These are phyloP conservation scores for Plenodomus tracheiphilus DNA, from an alignment of 2,329 filamentous ascomycete species.

Conservation along the genomic window DNA sequence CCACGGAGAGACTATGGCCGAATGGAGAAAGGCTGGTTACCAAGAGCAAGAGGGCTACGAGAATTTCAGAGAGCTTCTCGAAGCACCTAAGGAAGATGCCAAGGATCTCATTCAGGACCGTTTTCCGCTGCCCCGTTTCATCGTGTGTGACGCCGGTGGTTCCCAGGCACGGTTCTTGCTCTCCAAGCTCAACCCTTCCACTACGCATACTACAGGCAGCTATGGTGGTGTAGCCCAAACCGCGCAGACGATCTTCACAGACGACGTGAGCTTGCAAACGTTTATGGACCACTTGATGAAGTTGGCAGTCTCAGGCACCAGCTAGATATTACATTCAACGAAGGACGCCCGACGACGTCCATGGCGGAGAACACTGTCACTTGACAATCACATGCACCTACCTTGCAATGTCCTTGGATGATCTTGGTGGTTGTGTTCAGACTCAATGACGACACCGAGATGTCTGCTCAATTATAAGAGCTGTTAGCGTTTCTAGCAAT, in stretches of 20 bases:
- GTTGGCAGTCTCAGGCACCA: slow-evolving; percentile 49
- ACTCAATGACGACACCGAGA: neutral
- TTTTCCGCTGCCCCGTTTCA: slow-evolving; percentile 97
- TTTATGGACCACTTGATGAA: slow-evolving; percentile 99
- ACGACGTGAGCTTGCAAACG: slow-evolving; percentile 95
- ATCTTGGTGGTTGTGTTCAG: neutral
- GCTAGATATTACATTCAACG: slow-evolving; percentile 13
- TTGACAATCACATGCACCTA: neutral
- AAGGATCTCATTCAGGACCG: slow-evolving; percentile 97
- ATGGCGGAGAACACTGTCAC: neutral
- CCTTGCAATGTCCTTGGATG: neutral
- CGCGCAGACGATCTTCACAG: slow-evolving; percentile 97
- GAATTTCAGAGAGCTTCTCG: slow-evolving; percentile 85
- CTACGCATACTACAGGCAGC: slow-evolving; percentile 89
- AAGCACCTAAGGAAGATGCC: slow-evolving; percentile 95
- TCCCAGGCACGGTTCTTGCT: slow-evolving; percentile 96
- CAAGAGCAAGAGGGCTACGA: slow-evolving; percentile 98
- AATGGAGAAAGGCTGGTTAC: slow-evolving; percentile 97
- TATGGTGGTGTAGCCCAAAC: slow-evolving; percentile 89
- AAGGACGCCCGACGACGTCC: neutral
- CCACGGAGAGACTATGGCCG: slow-evolving; percentile 95
- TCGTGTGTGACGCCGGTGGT: slow-evolving; percentile 97
- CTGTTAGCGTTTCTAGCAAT: neutral
- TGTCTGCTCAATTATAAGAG: neutral
- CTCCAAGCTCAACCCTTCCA: slow-evolving; percentile 96